Evolutionary conservation across 768 basidiomycete species (phyloP).

Genomic region (Suillus decipiens): DNA sequence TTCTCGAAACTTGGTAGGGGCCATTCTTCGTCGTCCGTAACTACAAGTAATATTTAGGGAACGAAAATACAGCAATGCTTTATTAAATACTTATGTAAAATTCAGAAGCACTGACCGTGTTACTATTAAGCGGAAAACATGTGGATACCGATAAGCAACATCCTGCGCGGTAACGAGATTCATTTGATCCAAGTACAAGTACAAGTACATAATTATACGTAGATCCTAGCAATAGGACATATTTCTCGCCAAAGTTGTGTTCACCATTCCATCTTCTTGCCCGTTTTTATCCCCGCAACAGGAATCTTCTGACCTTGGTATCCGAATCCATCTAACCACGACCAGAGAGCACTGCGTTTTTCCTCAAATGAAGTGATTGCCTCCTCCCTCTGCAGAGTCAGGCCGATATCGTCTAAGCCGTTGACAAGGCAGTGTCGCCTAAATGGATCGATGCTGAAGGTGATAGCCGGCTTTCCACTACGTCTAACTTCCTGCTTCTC

Average conservation of each 20-base stretch:
- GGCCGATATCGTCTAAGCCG: slow-evolving; percentile 93
- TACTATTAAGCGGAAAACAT: slow-evolving; percentile 1
- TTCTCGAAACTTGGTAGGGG: slow-evolving; percentile 18
- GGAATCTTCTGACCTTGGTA: slow-evolving; percentile 82
- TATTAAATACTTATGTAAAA: slow-evolving; percentile 5
- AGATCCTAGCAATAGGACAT: background rate
- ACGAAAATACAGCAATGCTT: background rate
- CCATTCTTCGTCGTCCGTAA: slow-evolving; percentile 14
- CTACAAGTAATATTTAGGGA: slow-evolving; percentile 12
- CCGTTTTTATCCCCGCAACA: slow-evolving; percentile 39
- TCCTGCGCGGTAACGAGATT: slow-evolving; percentile 5
- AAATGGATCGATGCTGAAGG: slow-evolving; percentile 88
- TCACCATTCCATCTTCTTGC: slow-evolving; percentile 75
- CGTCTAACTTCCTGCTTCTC: slow-evolving; percentile 80
- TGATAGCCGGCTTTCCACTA: slow-evolving; percentile 64
- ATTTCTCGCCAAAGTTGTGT: background rate
- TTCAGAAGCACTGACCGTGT: background rate
- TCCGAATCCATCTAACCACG: slow-evolving; percentile 96
- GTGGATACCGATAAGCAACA: background rate
- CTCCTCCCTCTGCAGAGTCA: slow-evolving; percentile 81
- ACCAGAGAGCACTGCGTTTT: slow-evolving; percentile 76
- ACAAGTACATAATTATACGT: background rate
- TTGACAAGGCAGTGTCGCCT: slow-evolving; percentile 92
- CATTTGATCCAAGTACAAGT: slow-evolving; percentile 1
- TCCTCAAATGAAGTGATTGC: slow-evolving; percentile 82